Evolutionary conservation across 2,329 filamentous ascomycete species (phyloP).

Genomic region (Cladosporium colombiae): DNA sequence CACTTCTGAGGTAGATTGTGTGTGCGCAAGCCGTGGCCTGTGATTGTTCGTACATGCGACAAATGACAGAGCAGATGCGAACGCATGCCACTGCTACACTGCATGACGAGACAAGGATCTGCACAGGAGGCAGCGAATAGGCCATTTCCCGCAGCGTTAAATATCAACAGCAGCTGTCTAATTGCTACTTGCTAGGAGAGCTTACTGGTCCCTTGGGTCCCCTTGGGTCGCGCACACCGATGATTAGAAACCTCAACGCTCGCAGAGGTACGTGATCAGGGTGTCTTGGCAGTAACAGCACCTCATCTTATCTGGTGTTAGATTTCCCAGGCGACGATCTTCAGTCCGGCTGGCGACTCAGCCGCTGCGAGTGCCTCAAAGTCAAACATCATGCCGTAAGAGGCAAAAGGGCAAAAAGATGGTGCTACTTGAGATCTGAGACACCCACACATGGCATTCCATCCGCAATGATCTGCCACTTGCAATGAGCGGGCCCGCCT

Average conservation of each 20-base stretch:
- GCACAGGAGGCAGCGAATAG: neutral
- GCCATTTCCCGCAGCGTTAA: neutral
- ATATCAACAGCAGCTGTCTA: constrained; percentile 13
- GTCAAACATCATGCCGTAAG: constrained; percentile 10
- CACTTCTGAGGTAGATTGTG: neutral
- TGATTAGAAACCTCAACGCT: constrained; percentile 10
- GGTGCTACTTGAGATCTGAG: constrained; percentile 6
- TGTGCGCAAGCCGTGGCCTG: constrained; percentile 1
- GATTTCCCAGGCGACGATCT: neutral
- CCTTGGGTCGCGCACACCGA: neutral
- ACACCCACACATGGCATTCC: constrained; percentile 8
- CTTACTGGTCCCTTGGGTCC: neutral
- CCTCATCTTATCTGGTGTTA: constrained; percentile 12
- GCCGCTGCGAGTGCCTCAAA: neutral
- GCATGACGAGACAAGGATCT: neutral
- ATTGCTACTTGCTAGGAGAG: constrained; percentile 19
- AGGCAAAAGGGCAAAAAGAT: constrained; percentile 1
- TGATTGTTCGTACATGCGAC: neutral
- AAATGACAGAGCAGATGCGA: neutral
- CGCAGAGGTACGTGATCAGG: neutral
- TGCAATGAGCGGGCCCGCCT: constrained; percentile 1
- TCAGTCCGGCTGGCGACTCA: neutral
- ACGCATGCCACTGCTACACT: neutral
- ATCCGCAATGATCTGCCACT: constrained; percentile 14
- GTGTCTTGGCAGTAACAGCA: constrained; percentile 4